Conservation (phyloP, 306 rosid genomes). For the Morella rubra region DNA sequence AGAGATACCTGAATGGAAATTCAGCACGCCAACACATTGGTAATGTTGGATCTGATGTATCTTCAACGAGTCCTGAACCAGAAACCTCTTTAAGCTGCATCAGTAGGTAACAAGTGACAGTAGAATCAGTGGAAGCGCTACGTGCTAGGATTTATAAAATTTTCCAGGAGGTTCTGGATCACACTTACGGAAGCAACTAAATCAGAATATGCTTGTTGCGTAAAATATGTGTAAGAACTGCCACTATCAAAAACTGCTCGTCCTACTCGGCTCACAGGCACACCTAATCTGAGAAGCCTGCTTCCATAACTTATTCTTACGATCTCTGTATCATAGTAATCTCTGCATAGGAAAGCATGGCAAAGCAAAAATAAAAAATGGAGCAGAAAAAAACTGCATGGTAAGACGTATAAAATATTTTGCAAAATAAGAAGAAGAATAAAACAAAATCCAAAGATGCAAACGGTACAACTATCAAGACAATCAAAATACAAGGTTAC, state of each 20-base stretch:
- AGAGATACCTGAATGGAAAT: constrained; percentile 50
- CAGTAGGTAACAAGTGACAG: constrained; percentile 11
- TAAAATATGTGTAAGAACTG: constrained; percentile 77
- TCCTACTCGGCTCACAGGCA: constrained; percentile 36
- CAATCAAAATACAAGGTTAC: neutral
- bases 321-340: constrained; percentile 59
- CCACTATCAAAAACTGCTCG: constrained; percentile 74
- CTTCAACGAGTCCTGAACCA: constrained; percentile 43
- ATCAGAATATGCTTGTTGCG: constrained; percentile 53
- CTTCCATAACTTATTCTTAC: constrained; percentile 58
- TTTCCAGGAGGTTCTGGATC: constrained; percentile 15
- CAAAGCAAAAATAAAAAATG: constrained; percentile 17
- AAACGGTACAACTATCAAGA: neutral
- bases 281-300: constrained; percentile 44
- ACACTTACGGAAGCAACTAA: constrained; percentile 70
- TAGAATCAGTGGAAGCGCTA: neutral
- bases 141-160: neutral
- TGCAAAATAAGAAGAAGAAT: constrained; percentile 5
- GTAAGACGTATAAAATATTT: constrained; percentile 4
- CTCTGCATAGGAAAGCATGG: constrained; percentile 39
- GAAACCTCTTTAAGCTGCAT: constrained; percentile 73
- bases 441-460: neutral
- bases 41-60: constrained; percentile 59
- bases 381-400: constrained; percentile 8
- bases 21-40: constrained; percentile 74